Percentiles rank a stretch among this genome's conserved stretches.
These are phyloP conservation scores for Alternaria panax DNA, from an alignment of 2,329 filamentous ascomycete genomes.

Conservation along the genomic window DNA sequence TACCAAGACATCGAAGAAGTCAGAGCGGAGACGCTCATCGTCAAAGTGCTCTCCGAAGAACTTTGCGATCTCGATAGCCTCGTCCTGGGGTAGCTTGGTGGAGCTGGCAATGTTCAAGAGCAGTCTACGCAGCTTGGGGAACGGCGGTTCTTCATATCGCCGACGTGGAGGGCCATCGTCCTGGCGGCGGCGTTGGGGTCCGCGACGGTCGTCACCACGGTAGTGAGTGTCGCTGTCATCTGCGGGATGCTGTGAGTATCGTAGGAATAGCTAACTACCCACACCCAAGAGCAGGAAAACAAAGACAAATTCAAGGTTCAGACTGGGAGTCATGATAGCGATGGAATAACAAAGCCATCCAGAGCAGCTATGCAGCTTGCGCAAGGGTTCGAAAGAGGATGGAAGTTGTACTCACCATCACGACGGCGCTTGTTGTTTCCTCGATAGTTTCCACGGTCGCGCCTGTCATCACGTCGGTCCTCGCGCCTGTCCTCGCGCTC, in stretches of 20 bases:
- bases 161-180: conserved; percentile 40
- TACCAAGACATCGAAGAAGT: conserved; percentile 75
- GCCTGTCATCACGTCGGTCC: conserved; percentile 31
- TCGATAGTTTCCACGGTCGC: conserved; percentile 34
- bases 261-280: background rate
- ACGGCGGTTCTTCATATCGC: conserved; percentile 46
- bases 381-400: background rate
- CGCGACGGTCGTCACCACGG: conserved; percentile 41
- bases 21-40: conserved; percentile 77
- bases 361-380: background rate
- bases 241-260: conserved; percentile 17
- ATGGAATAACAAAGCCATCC: background rate
- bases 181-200: conserved; percentile 41
- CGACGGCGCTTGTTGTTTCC: conserved; percentile 43
- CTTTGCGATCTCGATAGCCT: conserved; percentile 57
- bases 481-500: conserved; percentile 42
- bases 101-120: conserved; percentile 50
- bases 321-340: background rate
- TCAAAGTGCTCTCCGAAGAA: conserved; percentile 77
- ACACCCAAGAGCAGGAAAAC: background rate
- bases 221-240: conserved; percentile 40
- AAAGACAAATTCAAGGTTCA: background rate
- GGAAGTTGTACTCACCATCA: conserved; percentile 35
- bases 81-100: conserved; percentile 46
- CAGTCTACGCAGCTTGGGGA: conserved; percentile 44